A percentile compares a stretch with the other conserved stretches of the same genome.
Conservation (phyloP, 1,284 basidiomycete genomes). For the Ganoderma resinaceum region DNA sequence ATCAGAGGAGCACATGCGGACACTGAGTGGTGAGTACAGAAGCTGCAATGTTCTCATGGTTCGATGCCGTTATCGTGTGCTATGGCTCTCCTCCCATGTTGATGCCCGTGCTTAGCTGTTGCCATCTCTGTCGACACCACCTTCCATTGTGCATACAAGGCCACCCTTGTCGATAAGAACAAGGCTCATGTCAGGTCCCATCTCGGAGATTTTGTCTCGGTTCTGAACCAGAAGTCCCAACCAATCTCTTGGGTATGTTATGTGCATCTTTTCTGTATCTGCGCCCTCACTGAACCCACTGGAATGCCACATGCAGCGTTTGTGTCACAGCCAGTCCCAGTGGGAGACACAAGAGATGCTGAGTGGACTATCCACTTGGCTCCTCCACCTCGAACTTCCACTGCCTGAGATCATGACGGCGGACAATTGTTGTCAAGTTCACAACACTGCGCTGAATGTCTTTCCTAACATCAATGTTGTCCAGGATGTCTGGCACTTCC, state of each 20-base stretch:
- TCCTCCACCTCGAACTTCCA: not conserved
- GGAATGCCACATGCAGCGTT: not conserved
- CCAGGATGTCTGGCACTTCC: not conserved
- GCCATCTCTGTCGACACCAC: constrained; percentile 1
- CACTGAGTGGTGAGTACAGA: not conserved
- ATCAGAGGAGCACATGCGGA: not conserved
- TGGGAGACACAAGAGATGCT: not conserved
- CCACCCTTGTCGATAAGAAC: not conserved
- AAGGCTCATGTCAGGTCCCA: not conserved
- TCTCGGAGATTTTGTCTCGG: not conserved
- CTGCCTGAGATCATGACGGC: not conserved
- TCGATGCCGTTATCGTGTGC: not conserved
- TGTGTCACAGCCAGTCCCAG: not conserved
- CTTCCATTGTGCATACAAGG: not conserved
- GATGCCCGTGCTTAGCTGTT: not conserved
- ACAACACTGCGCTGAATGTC: not conserved
- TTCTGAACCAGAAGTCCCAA: not conserved
- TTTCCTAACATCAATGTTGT: not conserved
- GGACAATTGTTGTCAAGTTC: not conserved
- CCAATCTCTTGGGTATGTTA: not conserved
- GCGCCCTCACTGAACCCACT: not conserved
- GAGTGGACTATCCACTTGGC: not conserved
- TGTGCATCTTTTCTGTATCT: not conserved
- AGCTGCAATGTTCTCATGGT: not conserved
- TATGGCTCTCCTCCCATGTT: not conserved